Conservation (phyloP, 768 basidiomycete species). For the Podaxis carcinomalis region DNA sequence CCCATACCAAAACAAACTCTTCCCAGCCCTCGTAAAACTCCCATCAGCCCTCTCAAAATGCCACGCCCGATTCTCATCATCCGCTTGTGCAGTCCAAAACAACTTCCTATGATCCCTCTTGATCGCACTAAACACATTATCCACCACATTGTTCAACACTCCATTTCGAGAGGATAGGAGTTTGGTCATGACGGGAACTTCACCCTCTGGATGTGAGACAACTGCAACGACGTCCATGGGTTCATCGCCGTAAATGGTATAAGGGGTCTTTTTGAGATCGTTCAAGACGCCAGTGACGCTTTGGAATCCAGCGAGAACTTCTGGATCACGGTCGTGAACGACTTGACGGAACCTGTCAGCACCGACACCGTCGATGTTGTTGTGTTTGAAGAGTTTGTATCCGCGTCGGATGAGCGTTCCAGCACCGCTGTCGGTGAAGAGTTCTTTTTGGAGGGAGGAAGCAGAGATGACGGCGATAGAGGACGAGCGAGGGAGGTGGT, state of each 20-base stretch:
- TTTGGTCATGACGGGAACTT: constrained; percentile 89
- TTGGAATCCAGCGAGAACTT: constrained; percentile 75
- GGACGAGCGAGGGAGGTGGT: constrained; percentile 95
- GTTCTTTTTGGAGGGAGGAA: constrained; percentile 90
- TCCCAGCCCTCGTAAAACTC: constrained; percentile 91
- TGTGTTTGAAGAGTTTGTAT: constrained; percentile 94
- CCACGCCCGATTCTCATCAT: constrained; percentile 97
- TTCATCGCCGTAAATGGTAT: constrained; percentile 98
- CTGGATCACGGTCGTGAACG: constrained; percentile 93
- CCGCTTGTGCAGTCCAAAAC: constrained; percentile 97
- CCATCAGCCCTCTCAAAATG: constrained; percentile 99
- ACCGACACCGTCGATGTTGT: constrained; percentile 76
- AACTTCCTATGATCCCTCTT: constrained; percentile 90
- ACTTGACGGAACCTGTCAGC: constrained; percentile 94
- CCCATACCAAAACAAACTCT: constrained; percentile 97
- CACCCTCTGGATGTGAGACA: constrained; percentile 86
- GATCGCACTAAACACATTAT: constrained; percentile 97
- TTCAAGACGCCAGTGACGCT: constrained; percentile 87
- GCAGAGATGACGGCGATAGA: constrained; percentile 98
- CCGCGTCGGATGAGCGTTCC: constrained; percentile 98
- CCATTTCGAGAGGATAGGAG: constrained; percentile 86
- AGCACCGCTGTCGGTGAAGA: constrained; percentile 97
- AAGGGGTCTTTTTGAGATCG: constrained; percentile 76
- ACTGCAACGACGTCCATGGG: constrained; percentile 94
- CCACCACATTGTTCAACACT: constrained; percentile 89